phyloP scores from a whole-genome alignment of 345 rosid species.

The Salix purpurea region DNA sequence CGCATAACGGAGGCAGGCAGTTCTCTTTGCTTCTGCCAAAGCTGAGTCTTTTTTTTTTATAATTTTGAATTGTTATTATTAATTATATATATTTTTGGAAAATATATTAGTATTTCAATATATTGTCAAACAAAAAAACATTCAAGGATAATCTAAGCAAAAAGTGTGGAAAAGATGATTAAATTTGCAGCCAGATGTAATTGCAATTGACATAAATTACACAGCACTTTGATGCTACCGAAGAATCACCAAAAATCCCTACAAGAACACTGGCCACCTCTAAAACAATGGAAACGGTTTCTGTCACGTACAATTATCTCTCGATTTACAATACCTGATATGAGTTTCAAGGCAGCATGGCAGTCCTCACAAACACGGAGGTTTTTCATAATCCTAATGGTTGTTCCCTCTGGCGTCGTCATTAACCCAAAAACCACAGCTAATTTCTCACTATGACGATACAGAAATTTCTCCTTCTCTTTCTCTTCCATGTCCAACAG shows the following conservation, averaged over 20 bases:
- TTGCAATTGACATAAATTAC: too few relatives aligned
- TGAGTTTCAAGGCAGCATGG: constrained; percentile 12
- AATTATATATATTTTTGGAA: too few relatives aligned
- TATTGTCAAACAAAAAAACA: too few relatives aligned
- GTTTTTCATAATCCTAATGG: constrained; percentile 18
- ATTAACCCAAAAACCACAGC: constrained; percentile 18
- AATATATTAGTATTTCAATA: too few relatives aligned
- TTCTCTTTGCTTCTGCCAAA: too few relatives aligned
- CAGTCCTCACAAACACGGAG: constrained; percentile 17
- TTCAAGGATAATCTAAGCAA: too few relatives aligned
- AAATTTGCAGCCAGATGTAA: too few relatives aligned
- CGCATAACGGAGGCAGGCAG: too few relatives aligned
- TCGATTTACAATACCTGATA: background rate
- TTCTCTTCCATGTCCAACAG: constrained; percentile 10
- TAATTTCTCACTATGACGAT: constrained; percentile 19
- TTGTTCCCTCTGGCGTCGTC: background rate
- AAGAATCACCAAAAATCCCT: too few relatives aligned
- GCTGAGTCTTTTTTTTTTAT: too few relatives aligned
- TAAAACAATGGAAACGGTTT: background rate
- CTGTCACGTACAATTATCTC: constrained; percentile 19
- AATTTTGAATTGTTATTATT: too few relatives aligned
- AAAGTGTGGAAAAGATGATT: too few relatives aligned
- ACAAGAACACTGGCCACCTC: background rate
- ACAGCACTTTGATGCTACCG: background rate
- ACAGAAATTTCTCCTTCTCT: constrained; percentile 10